phyloP scores from a whole-genome alignment of 2,329 filamentous ascomycete genomes.

The Fusarium sp. region DNA sequence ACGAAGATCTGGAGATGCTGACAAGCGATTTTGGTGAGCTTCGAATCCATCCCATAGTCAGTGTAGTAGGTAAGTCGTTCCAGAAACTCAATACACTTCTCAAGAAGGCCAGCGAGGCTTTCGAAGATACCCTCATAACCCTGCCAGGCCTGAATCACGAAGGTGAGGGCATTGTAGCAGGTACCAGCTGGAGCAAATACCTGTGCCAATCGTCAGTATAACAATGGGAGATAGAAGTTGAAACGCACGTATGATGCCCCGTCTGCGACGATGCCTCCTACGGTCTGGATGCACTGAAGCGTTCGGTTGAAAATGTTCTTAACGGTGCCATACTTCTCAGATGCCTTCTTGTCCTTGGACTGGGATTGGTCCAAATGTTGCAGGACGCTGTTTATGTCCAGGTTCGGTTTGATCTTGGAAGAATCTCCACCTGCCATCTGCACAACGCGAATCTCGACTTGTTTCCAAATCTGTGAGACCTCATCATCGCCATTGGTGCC shows the following conservation, averaged over 20 bases:
- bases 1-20: background rate
- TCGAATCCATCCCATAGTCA: background rate
- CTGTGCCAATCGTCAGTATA: background rate
- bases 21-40: background rate
- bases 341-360: background rate
- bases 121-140: background rate
- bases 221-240: fast-evolving
- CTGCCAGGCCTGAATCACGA: background rate
- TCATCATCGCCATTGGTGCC: background rate
- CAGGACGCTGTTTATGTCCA: background rate
- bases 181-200: background rate
- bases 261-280: background rate
- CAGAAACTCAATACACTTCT: background rate
- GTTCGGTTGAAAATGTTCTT: background rate
- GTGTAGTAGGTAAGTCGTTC: background rate
- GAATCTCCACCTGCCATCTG: background rate
- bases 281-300: background rate
- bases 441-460: background rate
- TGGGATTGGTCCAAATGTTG: background rate
- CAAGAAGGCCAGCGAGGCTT: background rate
- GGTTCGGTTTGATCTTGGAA: background rate
- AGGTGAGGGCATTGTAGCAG: background rate
- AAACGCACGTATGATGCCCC: background rate
- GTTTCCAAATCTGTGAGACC: background rate
- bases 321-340: background rate